A percentile compares a stretch with the other conserved stretches of the same genome.
phyloP scores from a whole-genome alignment of 208 protist species.

The Trypanosoma scelopori region DNA sequence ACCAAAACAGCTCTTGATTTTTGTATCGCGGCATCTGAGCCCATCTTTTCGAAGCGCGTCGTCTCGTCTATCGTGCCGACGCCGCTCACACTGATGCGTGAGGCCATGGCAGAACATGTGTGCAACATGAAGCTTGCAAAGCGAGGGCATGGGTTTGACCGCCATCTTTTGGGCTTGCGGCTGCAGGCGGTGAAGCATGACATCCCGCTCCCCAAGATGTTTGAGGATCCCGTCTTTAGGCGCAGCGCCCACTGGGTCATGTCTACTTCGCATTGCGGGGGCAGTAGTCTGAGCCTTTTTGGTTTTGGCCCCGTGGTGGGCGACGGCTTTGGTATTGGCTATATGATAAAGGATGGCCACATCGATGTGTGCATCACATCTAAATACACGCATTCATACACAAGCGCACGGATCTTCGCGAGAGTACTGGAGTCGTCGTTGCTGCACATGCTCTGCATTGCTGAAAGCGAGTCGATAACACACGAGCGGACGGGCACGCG shows the following conservation, averaged over 20 bases:
- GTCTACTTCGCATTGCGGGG: conserved; percentile 51
- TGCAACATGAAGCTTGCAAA: conserved; percentile 48
- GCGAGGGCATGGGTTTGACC: conserved; percentile 36
- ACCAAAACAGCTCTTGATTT: conserved; percentile 30
- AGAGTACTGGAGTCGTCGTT: conserved; percentile 29
- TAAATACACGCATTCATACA: conserved; percentile 27
- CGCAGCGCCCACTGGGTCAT: conserved; percentile 30
- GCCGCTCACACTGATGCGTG: conserved; percentile 22
- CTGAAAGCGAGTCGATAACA: conserved; percentile 21
- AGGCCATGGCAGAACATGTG: conserved; percentile 28
- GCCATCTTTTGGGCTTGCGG: conserved; percentile 42
- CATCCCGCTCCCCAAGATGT: conserved; percentile 36
- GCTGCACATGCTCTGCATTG: conserved; percentile 32
- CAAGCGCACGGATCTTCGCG: conserved; percentile 25
- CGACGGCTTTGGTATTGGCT: conserved; percentile 49
- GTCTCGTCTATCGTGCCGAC: conserved; percentile 25
- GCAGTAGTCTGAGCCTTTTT: conserved; percentile 34
- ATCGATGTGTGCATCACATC: conserved; percentile 34
- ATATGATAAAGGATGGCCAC: conserved; percentile 43
- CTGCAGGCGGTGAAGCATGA: conserved; percentile 29
- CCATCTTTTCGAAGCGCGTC: conserved; percentile 22
- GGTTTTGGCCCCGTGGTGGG: conserved; percentile 49
- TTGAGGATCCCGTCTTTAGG: conserved; percentile 30
- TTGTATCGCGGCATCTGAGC: conserved; percentile 15
- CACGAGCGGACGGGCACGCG: conserved; percentile 6